Conservation (phyloP, 805 yeast genomes). For the Metschnikowia colocasiae region DNA sequence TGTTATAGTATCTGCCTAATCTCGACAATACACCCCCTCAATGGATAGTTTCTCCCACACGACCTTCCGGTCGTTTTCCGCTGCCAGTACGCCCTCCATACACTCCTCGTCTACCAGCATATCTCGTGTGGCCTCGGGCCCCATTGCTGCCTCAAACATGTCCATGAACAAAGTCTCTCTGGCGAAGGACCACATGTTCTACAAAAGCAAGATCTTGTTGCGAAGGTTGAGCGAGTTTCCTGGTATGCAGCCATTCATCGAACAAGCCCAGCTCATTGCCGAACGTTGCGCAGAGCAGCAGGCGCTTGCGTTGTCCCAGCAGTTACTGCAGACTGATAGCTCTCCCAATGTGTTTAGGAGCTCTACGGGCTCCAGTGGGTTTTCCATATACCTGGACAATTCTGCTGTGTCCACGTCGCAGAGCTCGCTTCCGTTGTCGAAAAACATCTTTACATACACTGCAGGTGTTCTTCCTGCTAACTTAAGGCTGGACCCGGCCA, state of each 20-base stretch:
- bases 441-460: constrained; percentile 56
- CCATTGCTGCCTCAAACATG: constrained; percentile 40
- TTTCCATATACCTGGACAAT: constrained; percentile 35
- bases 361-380: constrained; percentile 32
- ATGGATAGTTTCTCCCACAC: constrained; percentile 23
- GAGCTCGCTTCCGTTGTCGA: constrained; percentile 23
- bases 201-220: constrained; percentile 57
- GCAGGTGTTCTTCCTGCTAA: constrained; percentile 76
- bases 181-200: constrained; percentile 65
- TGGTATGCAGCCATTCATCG: constrained; percentile 65
- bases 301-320: constrained; percentile 49
- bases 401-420: constrained; percentile 19
- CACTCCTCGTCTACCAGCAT: constrained; percentile 32
- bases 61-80: constrained; percentile 38
- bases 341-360: constrained; percentile 28
- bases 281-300: constrained; percentile 72
- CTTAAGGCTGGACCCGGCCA: constrained; percentile 83
- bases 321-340: constrained; percentile 25
- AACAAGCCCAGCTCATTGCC: constrained; percentile 60
- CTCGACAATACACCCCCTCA: neutral
- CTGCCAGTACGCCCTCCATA: constrained; percentile 27
- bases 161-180: constrained; percentile 63
- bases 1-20: neutral
- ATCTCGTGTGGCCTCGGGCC: constrained; percentile 44
- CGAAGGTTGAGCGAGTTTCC: constrained; percentile 55